A percentile compares a stretch with the other conserved stretches of the same genome.
Evolutionary conservation across 345 rosid species (phyloP).

Genomic region (Chamaenerion angustifolium): DNA sequence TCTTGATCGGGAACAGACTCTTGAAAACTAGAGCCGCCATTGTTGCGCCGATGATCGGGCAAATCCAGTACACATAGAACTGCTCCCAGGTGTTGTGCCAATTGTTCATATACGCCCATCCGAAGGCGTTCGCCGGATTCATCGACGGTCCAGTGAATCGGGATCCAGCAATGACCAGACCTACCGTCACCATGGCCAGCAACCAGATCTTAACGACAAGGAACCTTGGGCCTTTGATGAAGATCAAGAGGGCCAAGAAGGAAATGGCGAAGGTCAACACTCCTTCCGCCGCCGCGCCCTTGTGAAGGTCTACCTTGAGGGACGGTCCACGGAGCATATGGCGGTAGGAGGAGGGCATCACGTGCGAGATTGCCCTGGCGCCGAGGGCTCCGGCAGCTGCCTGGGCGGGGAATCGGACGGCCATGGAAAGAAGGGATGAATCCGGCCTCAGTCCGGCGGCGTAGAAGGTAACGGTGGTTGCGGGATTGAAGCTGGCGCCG

Average conservation of each 20-base stretch:
- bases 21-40: slow-evolving; percentile 34
- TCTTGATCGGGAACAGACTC: slow-evolving; percentile 15
- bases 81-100: slow-evolving; percentile 54
- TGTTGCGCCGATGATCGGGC: slow-evolving; percentile 40
- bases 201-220: slow-evolving; percentile 33
- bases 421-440: slow-evolving; percentile 29
- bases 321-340: slow-evolving; percentile 39
- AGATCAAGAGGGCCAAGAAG: slow-evolving; percentile 26
- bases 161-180: slow-evolving; percentile 29
- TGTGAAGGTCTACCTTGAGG: slow-evolving; percentile 41
- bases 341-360: slow-evolving; percentile 33
- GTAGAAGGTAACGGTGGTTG: slow-evolving; percentile 27
- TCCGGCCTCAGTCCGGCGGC: slow-evolving; percentile 29
- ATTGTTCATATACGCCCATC: slow-evolving; percentile 56
- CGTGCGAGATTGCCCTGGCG: slow-evolving; percentile 23
- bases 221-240: slow-evolving; percentile 40
- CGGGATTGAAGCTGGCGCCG: slow-evolving; percentile 44
- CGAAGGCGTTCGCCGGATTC: slow-evolving; percentile 71
- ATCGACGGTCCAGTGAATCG: slow-evolving; percentile 54
- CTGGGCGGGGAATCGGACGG: slow-evolving; percentile 42
- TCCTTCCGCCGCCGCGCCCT: slow-evolving; percentile 59
- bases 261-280: slow-evolving; percentile 25
- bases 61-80: slow-evolving; percentile 56
- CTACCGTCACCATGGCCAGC: slow-evolving; percentile 28
- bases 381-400: slow-evolving; percentile 38